Evolutionary conservation across 306 rosid genomes (phyloP), one percentile per base, ranked within the genome.

Genomic region (Rosa multiflora): DNA sequence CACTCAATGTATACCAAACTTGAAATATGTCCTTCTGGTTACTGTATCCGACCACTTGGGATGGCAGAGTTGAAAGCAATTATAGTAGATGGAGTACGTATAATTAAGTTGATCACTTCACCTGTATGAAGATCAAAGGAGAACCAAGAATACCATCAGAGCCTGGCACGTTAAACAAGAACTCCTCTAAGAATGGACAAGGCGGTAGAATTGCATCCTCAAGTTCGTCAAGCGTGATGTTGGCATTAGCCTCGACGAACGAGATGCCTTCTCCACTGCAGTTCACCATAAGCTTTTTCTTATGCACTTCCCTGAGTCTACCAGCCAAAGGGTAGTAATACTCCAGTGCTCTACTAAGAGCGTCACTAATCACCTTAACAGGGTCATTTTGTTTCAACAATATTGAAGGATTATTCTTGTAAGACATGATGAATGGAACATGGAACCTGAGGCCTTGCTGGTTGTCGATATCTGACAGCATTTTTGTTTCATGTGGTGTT

Each of bases 241-340:
- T 73, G 0, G 83, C 86, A 13, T 74, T 51, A 5, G 86, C 86
- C 76, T 80, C 79, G 9, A 52, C 63, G 62, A 84, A 84, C 78
- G 80, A 21, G 14, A 80, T 18, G 0, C 87, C 87, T 84, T 84
- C 76, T 2, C 79, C 84, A 0, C 21, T 84, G 47, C 84, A 84
- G 3, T 84, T 84, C 17, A 80, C 87, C 35, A 58, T 15, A 6
- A 84, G 43, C 70, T 76, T 84, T 14, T 55, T 4, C 2, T 62
- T 23, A 2, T 66, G 78, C 1, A 69, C 81, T 63, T 76, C 76
- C 37, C 68, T 74, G 4, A 83, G 75, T 72, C 87, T 15, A 11
- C 87, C 84, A 0, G 84, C 87, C 35, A 84, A 80, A 2, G 87
- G 87, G 49, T 80, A 76, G 72, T 84, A 80, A 74, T 23, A 70